Base-by-base conservation (phyloP, 441 rosid species). In the Euphorbia schlechtendalii region DNA sequence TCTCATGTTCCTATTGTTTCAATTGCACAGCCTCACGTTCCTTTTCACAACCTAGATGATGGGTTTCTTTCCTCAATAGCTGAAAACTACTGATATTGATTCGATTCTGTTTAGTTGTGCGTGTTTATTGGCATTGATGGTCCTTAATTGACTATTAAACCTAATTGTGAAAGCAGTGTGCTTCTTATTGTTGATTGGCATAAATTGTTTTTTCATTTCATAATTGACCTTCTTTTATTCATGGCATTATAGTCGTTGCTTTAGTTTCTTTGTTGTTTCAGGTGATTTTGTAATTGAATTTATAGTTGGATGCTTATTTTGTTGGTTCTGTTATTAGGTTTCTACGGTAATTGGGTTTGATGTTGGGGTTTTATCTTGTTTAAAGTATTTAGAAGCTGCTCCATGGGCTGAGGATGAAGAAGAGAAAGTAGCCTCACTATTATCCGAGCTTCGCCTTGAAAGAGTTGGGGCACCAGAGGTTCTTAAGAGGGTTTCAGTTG, bases 401-500 rank as follows among this genome's bases (percentile, higher is more conserved):
- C 98, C 99, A 22, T 94, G 99, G 99, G 87, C 92, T 8, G 99
- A 90, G 82, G 97, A 90, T 64, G 99, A 94, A 83, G 99, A 94
- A 66, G 87, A 84, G 75, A 88, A 81, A 71, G 92, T 94, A 64
- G 93, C 96, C 34, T 78, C 93, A 0, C 61, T 90, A 69, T 72
- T 94, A 56, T 85, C 92, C 2, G 97, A 87, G 82, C 83, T 94
- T 28, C 83, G 76, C 2, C 96, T 91, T 61, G 99, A 92, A 72
- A 88, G 89, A 56, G 91, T 87, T 21, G 96, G 94, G 13, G 96
- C 97, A 4, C 85, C 90, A 7, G 98, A 91, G 49, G 99, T 91
- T 66, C 71, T 94, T 72, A 91, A 91, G 77, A 83, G 99, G 74
- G 92, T 94, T 55, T 91, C 98, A 17, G 66, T 78, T 56, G 99